These are phyloP conservation scores for Nicotiana benthamiana DNA, from an alignment of 257 asterid genomes.

Conservation along the genomic window DNA sequence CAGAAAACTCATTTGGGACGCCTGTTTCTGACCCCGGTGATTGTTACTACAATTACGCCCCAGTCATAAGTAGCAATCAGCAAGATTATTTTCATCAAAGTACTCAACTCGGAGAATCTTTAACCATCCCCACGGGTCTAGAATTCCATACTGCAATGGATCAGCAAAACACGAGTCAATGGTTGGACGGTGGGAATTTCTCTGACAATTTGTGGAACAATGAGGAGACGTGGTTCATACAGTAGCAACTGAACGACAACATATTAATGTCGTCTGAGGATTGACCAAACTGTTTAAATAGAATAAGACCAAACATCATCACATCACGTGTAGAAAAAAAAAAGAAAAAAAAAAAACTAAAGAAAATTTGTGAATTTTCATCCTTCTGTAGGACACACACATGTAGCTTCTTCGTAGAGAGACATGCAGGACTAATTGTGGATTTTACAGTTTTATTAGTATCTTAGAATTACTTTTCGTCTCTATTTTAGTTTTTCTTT, in stretches of 20 bases:
- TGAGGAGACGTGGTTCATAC: slow-evolving; percentile 60
- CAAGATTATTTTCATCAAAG: slow-evolving; percentile 29
- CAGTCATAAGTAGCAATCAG: slow-evolving; percentile 15
- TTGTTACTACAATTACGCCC: slow-evolving; percentile 41
- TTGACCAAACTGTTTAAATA: not conserved
- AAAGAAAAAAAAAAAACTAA: not conserved
- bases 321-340: not conserved
- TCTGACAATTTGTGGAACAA: slow-evolving; percentile 48
- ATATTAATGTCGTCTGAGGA: not conserved
- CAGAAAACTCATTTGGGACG: slow-evolving; percentile 52
- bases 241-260: slow-evolving; percentile 34
- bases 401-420: slow-evolving; percentile 1
- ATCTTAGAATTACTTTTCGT: not conserved
- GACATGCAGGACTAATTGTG: not conserved
- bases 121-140: slow-evolving; percentile 43
- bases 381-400: not conserved
- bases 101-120: slow-evolving; percentile 22
- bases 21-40: slow-evolving; percentile 58
- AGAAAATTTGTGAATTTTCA: not conserved
- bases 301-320: not conserved
- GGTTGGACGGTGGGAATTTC: slow-evolving; percentile 59
- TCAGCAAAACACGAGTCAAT: slow-evolving; percentile 21
- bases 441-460: not conserved
- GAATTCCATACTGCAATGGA: slow-evolving; percentile 16
- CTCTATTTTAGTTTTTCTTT: not conserved